Base-by-base conservation (phyloP, 805 yeast species). In the Saturnispora quitensis region DNA sequence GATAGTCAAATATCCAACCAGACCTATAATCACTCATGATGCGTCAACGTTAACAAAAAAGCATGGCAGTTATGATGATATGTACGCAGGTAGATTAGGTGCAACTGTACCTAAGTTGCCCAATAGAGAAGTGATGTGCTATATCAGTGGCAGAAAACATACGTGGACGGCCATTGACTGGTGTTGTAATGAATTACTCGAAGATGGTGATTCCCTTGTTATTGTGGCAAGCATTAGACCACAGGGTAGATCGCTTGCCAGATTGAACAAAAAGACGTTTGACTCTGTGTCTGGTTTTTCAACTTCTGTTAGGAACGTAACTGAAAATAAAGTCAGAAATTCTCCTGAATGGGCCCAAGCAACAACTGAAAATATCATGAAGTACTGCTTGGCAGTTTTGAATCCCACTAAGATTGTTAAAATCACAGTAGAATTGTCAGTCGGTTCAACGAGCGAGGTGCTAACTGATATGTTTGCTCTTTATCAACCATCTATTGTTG, bases 121-220 rank as follows among this genome's bases (percentile, higher is more conserved):
- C 0, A 69, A 71, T 38, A 70, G 89, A 59, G 74, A 75, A 1
- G 70, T 85, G 5, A 61, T 86, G 62, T 80, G 83, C 28, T 84
- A 84, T 61, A 70, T 86, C 31, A 73, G 82, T 57, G 95, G 89
- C 3, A 69, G 91, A 53, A 73, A 70, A 51, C 91, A 86, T 68
- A 83, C 93, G 0, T 86, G 95, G 95, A 88, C 84, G 10, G 81
- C 89, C 1, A 65, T 86, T 27, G 95, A 86, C 63, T 86, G 86
- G 82, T 69, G 79, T 6, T 66, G 85, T 50, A 72, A 71, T 45
- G 68, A 72, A 42, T 67, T 83, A 12, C 65, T 83, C 3, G 80
- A 77, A 57, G 70, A 81, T 58, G 87, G 89, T 8, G 95, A 86
- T 64, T 74, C 80, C 13, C 65, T 86, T 12, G 77, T 86, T 3